Evolutionary conservation across 2,329 filamentous ascomycete genomes (phyloP).

Genomic region (Didymella lethalis): DNA sequence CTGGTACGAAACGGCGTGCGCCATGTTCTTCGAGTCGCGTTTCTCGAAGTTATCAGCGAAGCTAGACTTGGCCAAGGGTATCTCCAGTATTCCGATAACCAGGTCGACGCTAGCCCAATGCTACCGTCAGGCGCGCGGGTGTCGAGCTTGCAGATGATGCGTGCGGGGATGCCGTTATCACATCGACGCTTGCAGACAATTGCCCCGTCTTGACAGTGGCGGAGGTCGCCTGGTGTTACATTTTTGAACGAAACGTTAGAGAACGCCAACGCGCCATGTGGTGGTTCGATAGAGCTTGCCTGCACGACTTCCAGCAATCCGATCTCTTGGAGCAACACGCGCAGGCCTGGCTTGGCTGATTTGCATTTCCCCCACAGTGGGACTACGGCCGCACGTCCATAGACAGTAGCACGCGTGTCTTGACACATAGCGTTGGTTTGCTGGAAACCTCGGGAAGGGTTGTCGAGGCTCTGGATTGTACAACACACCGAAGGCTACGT

Average conservation of each 20-base stretch:
- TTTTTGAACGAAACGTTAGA: not conserved
- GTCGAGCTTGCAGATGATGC: conserved; percentile 26
- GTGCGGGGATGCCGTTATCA: conserved; percentile 29
- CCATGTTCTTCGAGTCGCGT: conserved; percentile 24
- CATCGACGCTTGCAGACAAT: conserved; percentile 26
- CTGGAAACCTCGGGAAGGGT: conserved; percentile 1
- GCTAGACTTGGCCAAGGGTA: conserved; percentile 9
- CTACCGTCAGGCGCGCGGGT: conserved; percentile 25
- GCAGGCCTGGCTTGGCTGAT: conserved; percentile 18
- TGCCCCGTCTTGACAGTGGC: conserved; percentile 25
- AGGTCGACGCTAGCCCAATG: conserved; percentile 33
- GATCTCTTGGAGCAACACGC: conserved; percentile 1
- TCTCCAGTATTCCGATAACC: conserved; percentile 35
- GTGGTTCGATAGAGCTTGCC: conserved; percentile 20
- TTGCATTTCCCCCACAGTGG: conserved; percentile 19
- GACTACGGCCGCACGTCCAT: conserved; percentile 11
- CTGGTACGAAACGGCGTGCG: conserved; percentile 24
- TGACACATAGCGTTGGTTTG: conserved; percentile 20
- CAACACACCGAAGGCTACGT: not conserved
- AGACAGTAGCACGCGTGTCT: conserved; percentile 9
- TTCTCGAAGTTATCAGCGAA: conserved; percentile 30
- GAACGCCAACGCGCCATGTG: conserved; percentile 14
- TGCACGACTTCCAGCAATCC: conserved; percentile 15
- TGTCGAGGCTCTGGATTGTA: conserved; percentile 1
- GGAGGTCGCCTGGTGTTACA: conserved; percentile 37